Evolutionary conservation across 2,329 filamentous ascomycete species (phyloP).

Genomic region (Pseudocercospora fuligena): DNA sequence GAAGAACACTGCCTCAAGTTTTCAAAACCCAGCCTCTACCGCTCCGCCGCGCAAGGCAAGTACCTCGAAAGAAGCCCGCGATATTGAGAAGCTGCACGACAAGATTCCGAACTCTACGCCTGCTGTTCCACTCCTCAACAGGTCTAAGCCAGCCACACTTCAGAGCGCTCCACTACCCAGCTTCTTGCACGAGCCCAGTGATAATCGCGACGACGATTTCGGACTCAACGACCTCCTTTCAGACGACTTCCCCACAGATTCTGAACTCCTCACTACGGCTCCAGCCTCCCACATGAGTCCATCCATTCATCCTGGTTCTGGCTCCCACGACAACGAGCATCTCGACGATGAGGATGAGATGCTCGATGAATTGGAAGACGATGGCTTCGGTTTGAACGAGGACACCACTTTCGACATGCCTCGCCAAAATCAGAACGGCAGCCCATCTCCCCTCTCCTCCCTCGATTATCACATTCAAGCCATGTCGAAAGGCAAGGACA

Average conservation of each 20-base stretch:
- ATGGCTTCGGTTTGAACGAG: background rate
- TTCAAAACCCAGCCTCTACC: background rate
- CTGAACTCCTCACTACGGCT: constrained; percentile 2
- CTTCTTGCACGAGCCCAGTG: constrained; percentile 2
- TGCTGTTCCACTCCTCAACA: constrained; percentile 20
- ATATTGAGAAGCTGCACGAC: constrained; percentile 33
- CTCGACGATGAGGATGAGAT: constrained; percentile 26
- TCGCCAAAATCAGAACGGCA: background rate
- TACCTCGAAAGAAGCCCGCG: constrained; percentile 23
- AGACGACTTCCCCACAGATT: constrained; percentile 22
- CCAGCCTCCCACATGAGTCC: constrained; percentile 13
- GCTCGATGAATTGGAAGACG: constrained; percentile 23
- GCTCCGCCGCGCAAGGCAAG: constrained; percentile 13
- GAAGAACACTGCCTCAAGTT: constrained; percentile 12
- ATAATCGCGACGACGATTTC: constrained; percentile 30
- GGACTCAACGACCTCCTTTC: constrained; percentile 21
- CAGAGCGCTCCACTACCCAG: background rate
- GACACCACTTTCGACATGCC: background rate
- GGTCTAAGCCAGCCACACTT: background rate
- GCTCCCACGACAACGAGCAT: background rate
- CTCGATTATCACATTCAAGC: background rate
- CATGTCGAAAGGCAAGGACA: background rate
- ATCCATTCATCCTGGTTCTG: background rate
- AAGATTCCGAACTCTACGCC: constrained; percentile 32
- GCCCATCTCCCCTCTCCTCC: constrained; percentile 1